Evolutionary conservation across 805 yeast species (phyloP).

Genomic region (Blastobotrys chiropterorum): DNA sequence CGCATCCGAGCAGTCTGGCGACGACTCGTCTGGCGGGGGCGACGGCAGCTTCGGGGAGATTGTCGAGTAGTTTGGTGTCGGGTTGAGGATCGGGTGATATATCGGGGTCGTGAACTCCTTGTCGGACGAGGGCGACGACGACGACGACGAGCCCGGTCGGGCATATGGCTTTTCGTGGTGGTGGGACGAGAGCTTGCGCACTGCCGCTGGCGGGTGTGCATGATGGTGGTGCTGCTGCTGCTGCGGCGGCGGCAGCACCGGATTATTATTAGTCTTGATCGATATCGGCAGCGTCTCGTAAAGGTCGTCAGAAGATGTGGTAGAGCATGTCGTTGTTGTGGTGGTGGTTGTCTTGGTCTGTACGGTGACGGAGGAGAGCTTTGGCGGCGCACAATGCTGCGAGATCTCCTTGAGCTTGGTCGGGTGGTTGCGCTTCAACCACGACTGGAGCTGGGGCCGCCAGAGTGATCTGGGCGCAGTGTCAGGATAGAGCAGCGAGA

Average conservation of each 20-base stretch:
- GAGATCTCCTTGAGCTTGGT: conserved; percentile 22
- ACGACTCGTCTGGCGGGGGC: conserved; percentile 3
- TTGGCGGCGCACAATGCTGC: conserved; percentile 10
- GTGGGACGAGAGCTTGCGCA: background rate
- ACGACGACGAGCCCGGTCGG: no score
- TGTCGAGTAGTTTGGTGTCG: background rate
- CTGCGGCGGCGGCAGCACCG: no score
- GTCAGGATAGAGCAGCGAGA: conserved; percentile 32
- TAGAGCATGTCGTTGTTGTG: background rate
- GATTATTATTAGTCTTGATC: no score
- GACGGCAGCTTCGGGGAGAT: conserved; percentile 1
- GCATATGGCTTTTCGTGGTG: background rate
- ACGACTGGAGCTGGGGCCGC: conserved; percentile 33
- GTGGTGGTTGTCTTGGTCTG: no score
- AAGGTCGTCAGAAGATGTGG: background rate
- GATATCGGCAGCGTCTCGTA: no score
- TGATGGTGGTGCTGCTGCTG: background rate
- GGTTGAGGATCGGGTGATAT: background rate
- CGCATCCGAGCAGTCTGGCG: background rate
- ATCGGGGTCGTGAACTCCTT: no score
- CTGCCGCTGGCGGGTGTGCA: background rate
- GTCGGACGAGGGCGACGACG: no score
- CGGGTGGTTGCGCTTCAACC: conserved; percentile 31
- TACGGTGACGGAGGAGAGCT: no score
- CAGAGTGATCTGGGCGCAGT: conserved; percentile 34